These are phyloP conservation scores for Sarocladium brachiariae DNA, from an alignment of 2,329 filamentous ascomycete species.

Conservation along the genomic window DNA sequence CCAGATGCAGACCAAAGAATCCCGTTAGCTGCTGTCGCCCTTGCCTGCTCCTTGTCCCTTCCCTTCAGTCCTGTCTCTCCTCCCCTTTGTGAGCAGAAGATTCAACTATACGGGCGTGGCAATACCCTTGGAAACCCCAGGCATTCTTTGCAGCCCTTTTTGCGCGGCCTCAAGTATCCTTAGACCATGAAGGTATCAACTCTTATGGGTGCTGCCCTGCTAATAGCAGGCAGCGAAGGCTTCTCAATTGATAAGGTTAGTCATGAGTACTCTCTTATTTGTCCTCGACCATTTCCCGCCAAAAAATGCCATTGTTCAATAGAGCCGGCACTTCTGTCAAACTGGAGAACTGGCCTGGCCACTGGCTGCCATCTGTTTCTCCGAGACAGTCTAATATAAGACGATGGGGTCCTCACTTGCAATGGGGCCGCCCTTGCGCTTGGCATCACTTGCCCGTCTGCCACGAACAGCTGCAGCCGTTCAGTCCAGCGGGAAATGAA, in stretches of 20 bases:
- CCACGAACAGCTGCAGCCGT: constrained; percentile 2
- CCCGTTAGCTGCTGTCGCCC: constrained; percentile 6
- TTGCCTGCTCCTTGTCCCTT: constrained; percentile 6
- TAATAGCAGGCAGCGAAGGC: constrained; percentile 24
- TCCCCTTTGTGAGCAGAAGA: not conserved
- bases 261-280: constrained; percentile 3
- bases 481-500: too few species aligned
- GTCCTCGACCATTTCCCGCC: not conserved
- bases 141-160: too few species aligned
- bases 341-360: too few species aligned
- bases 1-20: too few species aligned
- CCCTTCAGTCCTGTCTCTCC: constrained; percentile 1
- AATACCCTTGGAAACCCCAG: too few species aligned
- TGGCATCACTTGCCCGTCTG: not conserved
- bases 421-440: not conserved
- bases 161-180: constrained; percentile 8
- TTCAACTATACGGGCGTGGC: not conserved
- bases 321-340: not conserved
- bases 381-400: constrained; percentile 3
- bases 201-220: constrained; percentile 23
- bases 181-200: constrained; percentile 27
- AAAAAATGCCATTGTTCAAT: not conserved
- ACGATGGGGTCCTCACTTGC: not conserved
- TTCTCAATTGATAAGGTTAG: constrained; percentile 15
- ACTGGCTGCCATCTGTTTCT: not conserved